Base-by-base conservation (phyloP, 2,329 filamentous ascomycete species). In the Aaosphaeria pasadenensis region DNA sequence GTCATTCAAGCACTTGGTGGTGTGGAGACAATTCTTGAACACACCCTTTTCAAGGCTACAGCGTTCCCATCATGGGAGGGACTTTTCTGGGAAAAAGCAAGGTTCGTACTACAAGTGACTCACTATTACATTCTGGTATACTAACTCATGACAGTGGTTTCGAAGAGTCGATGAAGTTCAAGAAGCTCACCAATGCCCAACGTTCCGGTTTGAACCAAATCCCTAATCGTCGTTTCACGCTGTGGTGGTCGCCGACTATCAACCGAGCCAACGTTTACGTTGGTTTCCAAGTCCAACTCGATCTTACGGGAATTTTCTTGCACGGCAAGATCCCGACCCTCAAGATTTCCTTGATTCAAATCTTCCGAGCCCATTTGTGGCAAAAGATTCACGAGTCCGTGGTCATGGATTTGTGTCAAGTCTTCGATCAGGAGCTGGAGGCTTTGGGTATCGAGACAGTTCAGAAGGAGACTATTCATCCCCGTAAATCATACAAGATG, bases 401-500 rank as follows among this genome's bases (percentile, higher is more conserved):
- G 0, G 92, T 96, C 32, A 99, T 99, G 94, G 94, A 99, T 78
- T 73, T 99, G 64, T 97, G 94, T 60, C 95, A 99, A 68, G 94
- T 99, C 11, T 96, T 99, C 60, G 94, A 99, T 58, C 92, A 97
- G 66, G 94, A 99, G 69, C 77, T 99, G 39, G 94, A 99, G 71
- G 91, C 94, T 31, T 78, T 99, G 4, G 91, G 91, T 33, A 96
- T 99, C 49, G 94, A 99, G 72, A 95, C 91, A 2, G 94, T 97
- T 4, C 94, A 99, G 69, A 99, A 99, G 73, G 94, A 99, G 76
- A 97, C 94, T 0, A 99, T 99, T 50, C 94, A 99, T 77, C 94
- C 94, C 45, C 84, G 94, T 83, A 99, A 99, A 75, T 96, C 91
- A 4, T 99, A 99, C 83, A 99, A 99, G 83, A 99, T 99, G 94